Evolutionary conservation across 495 filamentous ascomycete species (phyloP), one percentile per base, ranked within the genome.

Genomic region (Hypomontagnella monticulosa): DNA sequence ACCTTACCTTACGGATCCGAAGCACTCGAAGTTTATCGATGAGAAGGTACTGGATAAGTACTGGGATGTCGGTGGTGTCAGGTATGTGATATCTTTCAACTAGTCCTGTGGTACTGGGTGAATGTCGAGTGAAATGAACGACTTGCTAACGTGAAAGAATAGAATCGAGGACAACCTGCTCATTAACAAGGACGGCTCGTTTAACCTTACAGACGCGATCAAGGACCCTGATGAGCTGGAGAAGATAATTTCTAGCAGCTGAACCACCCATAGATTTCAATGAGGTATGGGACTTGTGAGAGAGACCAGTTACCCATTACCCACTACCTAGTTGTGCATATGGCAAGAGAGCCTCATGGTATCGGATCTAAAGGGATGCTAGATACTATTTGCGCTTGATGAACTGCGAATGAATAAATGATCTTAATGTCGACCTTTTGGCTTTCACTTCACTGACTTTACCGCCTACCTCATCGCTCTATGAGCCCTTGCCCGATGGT

Each of bases 1-100:
- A 46, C 93, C 92, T 4, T 93, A 88, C 72, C 71, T 96, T 46
- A 82, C 87, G 61, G 85, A 93, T 57, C 80, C 84, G 5, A 87
- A 87, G 61, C 85, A 91, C 66, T 76, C 83, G 8, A 83, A 88
- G 64, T 93, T 87, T 66, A 94, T 97, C 62, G 84, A 96, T 70
- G 76, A 83, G 32, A 80, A 81, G 15, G 89, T 93, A 27, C 68
- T 97, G 64, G 87, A 93, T 44, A 84, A 80, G 64, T 97, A 94
- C 75, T 97, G 93, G 93, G 86, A 85, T 53, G 93, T 97, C 5
- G 93, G 93, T 37, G 93, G 93, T 56, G 91, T 97, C 34, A 90
- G 79, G 78, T 79, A 63, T 67, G 78, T 67, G 1, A 27, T 27
- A 2, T 27, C 23, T 27, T 27, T 27, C 23, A 27, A 27, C 6